These are phyloP conservation scores for Phytophthora aleatoria DNA, from an alignment of 352 stramenopile species.

Conservation along the genomic window DNA sequence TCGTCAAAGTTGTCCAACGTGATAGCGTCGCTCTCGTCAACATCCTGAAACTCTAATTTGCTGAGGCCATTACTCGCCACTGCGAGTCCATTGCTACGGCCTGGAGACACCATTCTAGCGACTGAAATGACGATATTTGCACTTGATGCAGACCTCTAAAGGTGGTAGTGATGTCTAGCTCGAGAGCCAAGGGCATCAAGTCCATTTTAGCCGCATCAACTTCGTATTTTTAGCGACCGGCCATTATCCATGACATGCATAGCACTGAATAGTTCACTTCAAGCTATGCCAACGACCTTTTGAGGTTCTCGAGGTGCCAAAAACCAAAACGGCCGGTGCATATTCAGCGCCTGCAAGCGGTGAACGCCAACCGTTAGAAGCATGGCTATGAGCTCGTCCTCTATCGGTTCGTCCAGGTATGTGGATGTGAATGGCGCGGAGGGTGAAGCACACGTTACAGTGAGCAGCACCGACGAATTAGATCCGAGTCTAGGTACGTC, in stretches of 20 bases:
- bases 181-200: constrained; percentile 18
- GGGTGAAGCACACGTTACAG: constrained; percentile 49
- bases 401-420: constrained; percentile 44
- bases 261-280: neutral
- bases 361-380: neutral
- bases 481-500: constrained; percentile 77
- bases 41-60: neutral
- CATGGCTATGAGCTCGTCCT: constrained; percentile 49
- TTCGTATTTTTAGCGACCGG: constrained; percentile 36
- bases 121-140: neutral
- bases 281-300: constrained; percentile 20
- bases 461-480: constrained; percentile 64
- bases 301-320: constrained; percentile 2
- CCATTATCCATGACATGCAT: constrained; percentile 16
- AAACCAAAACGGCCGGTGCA: constrained; percentile 24
- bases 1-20: constrained; percentile 78
- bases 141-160: constrained; percentile 6
- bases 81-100: constrained; percentile 13
- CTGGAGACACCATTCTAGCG: constrained; percentile 15
- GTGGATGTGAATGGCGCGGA: constrained; percentile 32
- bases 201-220: constrained; percentile 25
- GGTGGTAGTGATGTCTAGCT: neutral
- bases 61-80: constrained; percentile 4
- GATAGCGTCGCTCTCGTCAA: constrained; percentile 29
- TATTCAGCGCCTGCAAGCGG: neutral